phyloP scores from a whole-genome alignment of 176 grass and related monocot species.

The Chrysopogon serrulatus region DNA sequence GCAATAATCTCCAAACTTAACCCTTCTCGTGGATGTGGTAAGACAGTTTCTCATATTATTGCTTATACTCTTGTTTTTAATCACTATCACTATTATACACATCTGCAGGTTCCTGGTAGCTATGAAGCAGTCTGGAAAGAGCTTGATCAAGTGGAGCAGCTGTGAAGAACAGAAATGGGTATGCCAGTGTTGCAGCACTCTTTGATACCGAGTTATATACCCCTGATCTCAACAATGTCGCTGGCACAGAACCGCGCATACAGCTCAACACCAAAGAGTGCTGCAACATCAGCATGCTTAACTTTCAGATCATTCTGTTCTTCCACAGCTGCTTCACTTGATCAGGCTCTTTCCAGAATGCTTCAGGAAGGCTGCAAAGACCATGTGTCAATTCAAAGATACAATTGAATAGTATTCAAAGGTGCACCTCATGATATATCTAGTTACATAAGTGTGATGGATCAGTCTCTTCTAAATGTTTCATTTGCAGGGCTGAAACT shows the following conservation, averaged over 20 bases:
- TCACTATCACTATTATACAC: no score
- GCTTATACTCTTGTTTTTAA: neutral
- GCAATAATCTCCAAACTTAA: no score
- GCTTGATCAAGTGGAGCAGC: constrained; percentile 53
- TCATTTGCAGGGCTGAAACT: neutral
- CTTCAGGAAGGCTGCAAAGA: constrained; percentile 66
- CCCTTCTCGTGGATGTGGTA: no score
- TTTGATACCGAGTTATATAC: no score
- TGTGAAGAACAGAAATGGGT: constrained; percentile 17
- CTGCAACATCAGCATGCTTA: neutral
- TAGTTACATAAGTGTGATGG: neutral
- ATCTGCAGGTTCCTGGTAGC: no score
- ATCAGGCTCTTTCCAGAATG: constrained; percentile 76
- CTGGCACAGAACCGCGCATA: no score
- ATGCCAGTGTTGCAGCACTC: neutral
- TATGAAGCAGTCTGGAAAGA: constrained; percentile 77
- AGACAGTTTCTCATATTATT: neutral
- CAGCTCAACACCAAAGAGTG: neutral
- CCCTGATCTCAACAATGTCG: no score
- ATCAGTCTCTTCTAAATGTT: neutral
- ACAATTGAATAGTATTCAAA: neutral
- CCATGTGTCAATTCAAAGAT: neutral
- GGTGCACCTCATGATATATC: neutral
- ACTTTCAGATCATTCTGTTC: neutral
- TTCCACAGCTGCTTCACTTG: constrained; percentile 66